A percentile compares a stretch with the other conserved stretches of the same genome.
These are phyloP conservation scores for Phytophthora syringae DNA, from an alignment of 352 stramenopile species.

Conservation along the genomic window DNA sequence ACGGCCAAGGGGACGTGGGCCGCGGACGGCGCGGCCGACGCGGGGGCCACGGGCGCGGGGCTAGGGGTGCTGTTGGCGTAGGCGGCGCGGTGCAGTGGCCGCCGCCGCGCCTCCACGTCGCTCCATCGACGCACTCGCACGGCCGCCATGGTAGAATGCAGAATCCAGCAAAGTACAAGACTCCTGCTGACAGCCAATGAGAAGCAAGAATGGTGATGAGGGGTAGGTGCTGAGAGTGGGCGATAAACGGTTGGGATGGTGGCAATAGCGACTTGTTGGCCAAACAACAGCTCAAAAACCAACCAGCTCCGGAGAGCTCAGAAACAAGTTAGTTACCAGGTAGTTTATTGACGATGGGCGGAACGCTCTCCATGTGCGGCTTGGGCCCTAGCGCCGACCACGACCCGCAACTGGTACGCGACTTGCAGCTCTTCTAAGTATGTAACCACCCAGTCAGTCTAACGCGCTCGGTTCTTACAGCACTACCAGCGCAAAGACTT, in stretches of 20 bases:
- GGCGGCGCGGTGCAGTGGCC: constrained; percentile 34
- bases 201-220: no score
- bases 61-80: constrained; percentile 42
- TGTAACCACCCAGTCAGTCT: not conserved
- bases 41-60: constrained; percentile 29
- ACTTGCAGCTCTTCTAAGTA: no score
- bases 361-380: constrained; percentile 32
- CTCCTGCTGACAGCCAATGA: no score
- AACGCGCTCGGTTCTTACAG: not conserved
- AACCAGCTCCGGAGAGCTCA: constrained; percentile 24
- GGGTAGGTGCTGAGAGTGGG: no score
- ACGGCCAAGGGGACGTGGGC: constrained; percentile 46
- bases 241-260: no score
- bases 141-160: constrained; percentile 29
- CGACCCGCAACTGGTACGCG: constrained; percentile 11
- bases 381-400: constrained; percentile 11
- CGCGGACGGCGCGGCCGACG: constrained; percentile 14
- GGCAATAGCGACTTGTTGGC: no score
- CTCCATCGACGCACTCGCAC: constrained; percentile 74
- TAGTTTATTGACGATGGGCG: constrained; percentile 32
- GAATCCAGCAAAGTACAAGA: no score
- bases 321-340: not conserved
- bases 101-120: constrained; percentile 60
- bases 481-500: constrained; percentile 44
- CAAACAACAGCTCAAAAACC: constrained; percentile 29